Percentiles rank a stretch among this genome's conserved stretches.
Conservation (phyloP, 768 basidiomycete genomes). For the Lactarius psammicola region DNA sequence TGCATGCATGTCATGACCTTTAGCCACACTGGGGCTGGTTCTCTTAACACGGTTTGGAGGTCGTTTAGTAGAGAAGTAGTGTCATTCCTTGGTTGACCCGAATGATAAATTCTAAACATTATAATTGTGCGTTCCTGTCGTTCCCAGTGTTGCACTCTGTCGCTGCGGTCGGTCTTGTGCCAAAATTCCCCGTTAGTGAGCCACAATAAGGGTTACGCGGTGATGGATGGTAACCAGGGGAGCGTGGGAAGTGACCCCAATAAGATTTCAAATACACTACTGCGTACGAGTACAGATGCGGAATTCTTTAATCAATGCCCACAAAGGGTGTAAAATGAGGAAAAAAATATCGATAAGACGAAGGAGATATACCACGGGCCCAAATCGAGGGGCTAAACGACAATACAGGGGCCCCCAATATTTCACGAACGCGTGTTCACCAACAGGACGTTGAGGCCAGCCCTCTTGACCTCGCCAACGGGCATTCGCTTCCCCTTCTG, state of each 20-base stretch:
- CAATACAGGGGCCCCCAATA: background rate
- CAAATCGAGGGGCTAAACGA: too few relatives aligned
- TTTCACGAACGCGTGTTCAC: slow-evolving; percentile 37
- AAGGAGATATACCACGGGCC: too few relatives aligned
- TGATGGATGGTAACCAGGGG: background rate
- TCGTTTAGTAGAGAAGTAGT: background rate
- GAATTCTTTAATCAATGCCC: background rate
- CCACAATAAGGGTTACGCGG: background rate
- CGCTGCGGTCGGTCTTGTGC: too few relatives aligned
- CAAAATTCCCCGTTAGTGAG: background rate
- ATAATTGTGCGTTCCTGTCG: background rate
- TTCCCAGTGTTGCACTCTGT: too few relatives aligned
- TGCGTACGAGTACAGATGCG: background rate
- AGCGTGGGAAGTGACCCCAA: background rate
- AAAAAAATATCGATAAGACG: slow-evolving; percentile 2
- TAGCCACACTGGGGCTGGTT: slow-evolving; percentile 8
- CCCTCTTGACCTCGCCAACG: slow-evolving; percentile 59
- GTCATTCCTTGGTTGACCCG: slow-evolving; percentile 7
- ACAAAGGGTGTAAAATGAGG: background rate
- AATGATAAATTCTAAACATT: background rate
- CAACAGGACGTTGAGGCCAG: slow-evolving; percentile 57
- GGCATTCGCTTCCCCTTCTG: slow-evolving; percentile 43
- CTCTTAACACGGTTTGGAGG: slow-evolving; percentile 4
- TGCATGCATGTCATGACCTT: slow-evolving; percentile 5
- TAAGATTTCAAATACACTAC: background rate